Percentiles rank a stretch among this genome's conserved stretches.
phyloP scores from a whole-genome alignment of 306 rosid genomes.

The Trifolium repens region DNA sequence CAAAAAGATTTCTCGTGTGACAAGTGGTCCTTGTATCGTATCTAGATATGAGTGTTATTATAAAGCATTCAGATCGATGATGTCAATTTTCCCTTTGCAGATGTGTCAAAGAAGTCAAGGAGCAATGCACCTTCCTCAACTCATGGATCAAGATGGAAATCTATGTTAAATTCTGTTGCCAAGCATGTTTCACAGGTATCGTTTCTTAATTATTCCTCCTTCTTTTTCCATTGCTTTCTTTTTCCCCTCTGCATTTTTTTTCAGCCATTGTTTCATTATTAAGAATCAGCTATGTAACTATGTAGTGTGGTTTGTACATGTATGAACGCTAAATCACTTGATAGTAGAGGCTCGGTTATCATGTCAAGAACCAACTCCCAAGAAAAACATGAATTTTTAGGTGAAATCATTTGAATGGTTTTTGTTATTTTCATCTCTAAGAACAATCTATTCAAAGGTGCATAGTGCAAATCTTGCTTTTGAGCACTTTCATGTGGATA shows the following conservation, averaged over 20 bases:
- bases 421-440: background rate
- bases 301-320: background rate
- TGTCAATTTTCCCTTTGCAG: conserved; percentile 51
- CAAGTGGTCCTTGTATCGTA: conserved; percentile 3
- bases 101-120: conserved; percentile 55
- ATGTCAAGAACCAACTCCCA: background rate
- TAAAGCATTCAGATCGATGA: conserved; percentile 36
- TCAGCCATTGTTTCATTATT: conserved; percentile 24
- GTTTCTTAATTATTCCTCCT: conserved; percentile 15
- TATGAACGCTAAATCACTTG: conserved; percentile 7
- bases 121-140: conserved; percentile 48
- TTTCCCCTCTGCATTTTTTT: background rate
- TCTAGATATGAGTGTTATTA: conserved; percentile 4
- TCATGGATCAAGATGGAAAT: conserved; percentile 74
- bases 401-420: background rate
- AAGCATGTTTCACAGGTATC: conserved; percentile 93
- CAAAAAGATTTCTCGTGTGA: background rate
- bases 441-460: conserved; percentile 8
- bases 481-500: conserved; percentile 29
- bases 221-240: background rate
- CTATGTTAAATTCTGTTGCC: conserved; percentile 68
- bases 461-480: conserved; percentile 16
- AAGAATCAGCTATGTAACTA: conserved; percentile 7
- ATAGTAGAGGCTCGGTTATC: background rate
- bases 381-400: conserved; percentile 1